Evolutionary conservation across 2,329 filamentous ascomycete species (phyloP).

Genomic region (Xylaria arbuscula): DNA sequence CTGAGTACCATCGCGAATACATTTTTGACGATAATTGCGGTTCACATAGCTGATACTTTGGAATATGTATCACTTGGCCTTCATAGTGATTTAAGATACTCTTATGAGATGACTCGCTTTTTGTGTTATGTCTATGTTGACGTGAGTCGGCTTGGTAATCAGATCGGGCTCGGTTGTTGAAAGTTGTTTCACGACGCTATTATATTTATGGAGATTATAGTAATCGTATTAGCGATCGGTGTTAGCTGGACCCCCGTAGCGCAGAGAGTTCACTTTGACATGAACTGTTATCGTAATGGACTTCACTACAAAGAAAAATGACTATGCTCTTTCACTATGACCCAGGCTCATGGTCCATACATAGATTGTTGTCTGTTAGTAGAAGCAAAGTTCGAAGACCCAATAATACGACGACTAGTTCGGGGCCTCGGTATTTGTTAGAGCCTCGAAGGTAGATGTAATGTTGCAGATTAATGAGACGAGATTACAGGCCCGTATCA

Average conservation of each 20-base stretch:
- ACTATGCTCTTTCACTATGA: too few species aligned
- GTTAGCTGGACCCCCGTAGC: neutral
- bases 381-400: too few species aligned
- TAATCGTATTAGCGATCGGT: conserved; percentile 15
- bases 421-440: neutral
- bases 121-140: neutral
- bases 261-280: conserved; percentile 11
- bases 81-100: neutral
- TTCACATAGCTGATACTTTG: neutral
- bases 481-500: conserved; percentile 8
- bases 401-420: neutral
- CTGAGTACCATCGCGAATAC: neutral
- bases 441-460: neutral
- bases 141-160: conserved; percentile 21
- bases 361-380: too few species aligned
- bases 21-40: neutral
- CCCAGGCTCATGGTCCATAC: too few species aligned
- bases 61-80: neutral
- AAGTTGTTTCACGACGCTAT: conserved; percentile 7
- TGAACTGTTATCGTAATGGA: too few species aligned
- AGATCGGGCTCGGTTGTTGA: conserved; percentile 21
- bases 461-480: conserved; percentile 15
- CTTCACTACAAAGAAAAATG: too few species aligned
- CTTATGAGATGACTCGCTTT: neutral
- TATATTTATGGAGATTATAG: conserved; percentile 8